Conservation (phyloP, 108 stramenopile genomes). For the Cyclostephanos invisitatus region DNA sequence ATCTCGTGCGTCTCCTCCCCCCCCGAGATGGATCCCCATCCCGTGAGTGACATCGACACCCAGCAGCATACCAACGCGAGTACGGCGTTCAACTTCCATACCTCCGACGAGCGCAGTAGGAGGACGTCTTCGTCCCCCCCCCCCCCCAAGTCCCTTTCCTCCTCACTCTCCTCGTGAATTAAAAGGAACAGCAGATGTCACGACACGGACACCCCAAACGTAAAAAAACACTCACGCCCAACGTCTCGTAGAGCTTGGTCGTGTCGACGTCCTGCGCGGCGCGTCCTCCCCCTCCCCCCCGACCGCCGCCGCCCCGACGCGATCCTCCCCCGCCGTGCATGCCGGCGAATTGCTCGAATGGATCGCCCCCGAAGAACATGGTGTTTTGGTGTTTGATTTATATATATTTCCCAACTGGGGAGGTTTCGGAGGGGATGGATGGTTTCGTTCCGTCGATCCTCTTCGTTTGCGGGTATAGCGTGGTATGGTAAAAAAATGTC, state of each 20-base stretch:
- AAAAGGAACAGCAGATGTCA: too few species aligned
- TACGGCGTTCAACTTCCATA: slow-evolving; percentile 92
- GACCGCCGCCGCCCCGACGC: slow-evolving; percentile 44
- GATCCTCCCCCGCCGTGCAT: slow-evolving; percentile 54
- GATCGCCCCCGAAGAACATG: slow-evolving; percentile 88
- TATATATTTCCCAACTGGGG: too few species aligned
- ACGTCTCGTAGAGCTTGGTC: slow-evolving; percentile 82
- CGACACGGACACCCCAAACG: background rate
- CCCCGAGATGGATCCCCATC: slow-evolving; percentile 81
- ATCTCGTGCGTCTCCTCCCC: slow-evolving; percentile 11
- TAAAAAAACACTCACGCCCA: slow-evolving; percentile 61
- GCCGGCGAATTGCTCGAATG: slow-evolving; percentile 81
- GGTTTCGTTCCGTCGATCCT: too few species aligned
- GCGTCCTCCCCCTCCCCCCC: slow-evolving; percentile 31
- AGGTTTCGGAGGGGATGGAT: too few species aligned
- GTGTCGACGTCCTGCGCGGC: slow-evolving; percentile 68
- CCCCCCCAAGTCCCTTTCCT: background rate
- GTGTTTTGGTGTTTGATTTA: background rate
- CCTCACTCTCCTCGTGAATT: too few species aligned
- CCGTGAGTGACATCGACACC: slow-evolving; percentile 91
- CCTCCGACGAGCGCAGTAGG: slow-evolving; percentile 24
- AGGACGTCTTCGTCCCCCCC: slow-evolving; percentile 22
- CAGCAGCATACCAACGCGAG: slow-evolving; percentile 79
- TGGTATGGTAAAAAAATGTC: too few species aligned
- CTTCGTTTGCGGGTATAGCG: too few species aligned